phyloP scores from a whole-genome alignment of 805 yeast genomes.

The Lipomyces chichibuensis region DNA sequence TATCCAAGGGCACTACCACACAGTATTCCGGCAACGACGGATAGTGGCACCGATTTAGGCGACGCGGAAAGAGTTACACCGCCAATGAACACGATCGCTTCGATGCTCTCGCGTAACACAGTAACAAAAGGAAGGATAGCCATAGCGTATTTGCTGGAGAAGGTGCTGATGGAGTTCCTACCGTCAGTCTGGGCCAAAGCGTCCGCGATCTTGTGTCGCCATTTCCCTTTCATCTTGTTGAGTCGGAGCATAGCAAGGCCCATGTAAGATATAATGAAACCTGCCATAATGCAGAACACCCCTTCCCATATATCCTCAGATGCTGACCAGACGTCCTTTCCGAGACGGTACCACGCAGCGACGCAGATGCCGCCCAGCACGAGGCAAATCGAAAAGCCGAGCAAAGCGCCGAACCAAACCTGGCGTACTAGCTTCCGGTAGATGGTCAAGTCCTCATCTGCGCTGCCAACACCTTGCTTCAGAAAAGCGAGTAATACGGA shows the following conservation, averaged over 20 bases:
- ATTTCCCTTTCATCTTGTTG: conserved; percentile 94
- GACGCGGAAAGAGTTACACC: conserved; percentile 80
- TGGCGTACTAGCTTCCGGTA: conserved; percentile 70
- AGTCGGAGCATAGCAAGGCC: conserved; percentile 95
- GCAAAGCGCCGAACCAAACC: conserved; percentile 80
- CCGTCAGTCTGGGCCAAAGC: conserved; percentile 58
- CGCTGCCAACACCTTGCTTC: conserved; percentile 78
- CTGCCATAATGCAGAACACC: conserved; percentile 85
- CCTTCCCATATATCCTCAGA: conserved; percentile 99
- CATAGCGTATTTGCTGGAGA: conserved; percentile 79
- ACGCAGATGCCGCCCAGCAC: conserved; percentile 89
- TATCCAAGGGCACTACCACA: conserved; percentile 77
- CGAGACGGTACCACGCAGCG: conserved; percentile 84
- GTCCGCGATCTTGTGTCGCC: conserved; percentile 92
- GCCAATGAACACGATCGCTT: conserved; percentile 93
- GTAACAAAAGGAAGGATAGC: conserved; percentile 89
- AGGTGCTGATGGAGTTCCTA: conserved; percentile 39
- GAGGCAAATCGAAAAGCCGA: conserved; percentile 79
- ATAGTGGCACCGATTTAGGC: conserved; percentile 83
- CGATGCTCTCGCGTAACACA: conserved; percentile 93
- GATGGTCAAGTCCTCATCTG: conserved; percentile 45
- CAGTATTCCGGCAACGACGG: conserved; percentile 81
- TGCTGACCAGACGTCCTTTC: conserved; percentile 78
- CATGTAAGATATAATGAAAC: conserved; percentile 86
- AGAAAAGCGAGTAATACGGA: conserved; percentile 90